phyloP scores from a whole-genome alignment of 257 asterid genomes.

The Lycium ferocissimum region DNA sequence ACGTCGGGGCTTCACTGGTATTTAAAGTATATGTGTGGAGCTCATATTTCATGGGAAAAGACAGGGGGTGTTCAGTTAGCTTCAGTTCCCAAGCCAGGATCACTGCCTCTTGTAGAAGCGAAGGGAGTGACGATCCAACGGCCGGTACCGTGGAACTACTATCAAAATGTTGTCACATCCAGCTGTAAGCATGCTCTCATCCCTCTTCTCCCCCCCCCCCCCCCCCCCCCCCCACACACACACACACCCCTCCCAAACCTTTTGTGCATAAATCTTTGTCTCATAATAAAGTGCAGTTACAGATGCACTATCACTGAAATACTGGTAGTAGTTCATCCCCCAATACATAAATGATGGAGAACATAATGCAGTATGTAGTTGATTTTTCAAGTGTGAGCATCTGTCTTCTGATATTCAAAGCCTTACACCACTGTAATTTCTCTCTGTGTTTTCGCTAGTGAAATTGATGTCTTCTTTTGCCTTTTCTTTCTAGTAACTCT shows the following conservation, averaged over 20 bases:
- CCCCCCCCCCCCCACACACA: neutral
- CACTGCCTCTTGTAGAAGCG: slow-evolving; percentile 67
- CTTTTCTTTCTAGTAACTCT: slow-evolving; percentile 6
- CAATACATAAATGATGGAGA: slow-evolving; percentile 17
- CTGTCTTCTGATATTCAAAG: slow-evolving; percentile 16
- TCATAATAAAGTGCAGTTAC: neutral
- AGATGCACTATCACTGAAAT: neutral
- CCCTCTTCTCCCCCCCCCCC: neutral
- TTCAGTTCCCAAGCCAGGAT: slow-evolving; percentile 84
- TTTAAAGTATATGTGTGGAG: slow-evolving; percentile 86
- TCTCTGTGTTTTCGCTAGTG: neutral
- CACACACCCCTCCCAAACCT: neutral
- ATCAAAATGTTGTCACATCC: slow-evolving; percentile 98
- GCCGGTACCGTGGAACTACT: slow-evolving; percentile 89
- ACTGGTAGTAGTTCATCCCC: neutral
- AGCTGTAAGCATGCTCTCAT: slow-evolving; percentile 75
- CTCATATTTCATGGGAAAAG: slow-evolving; percentile 97
- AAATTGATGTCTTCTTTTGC: slow-evolving; percentile 14
- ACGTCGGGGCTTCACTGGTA: slow-evolving; percentile 96
- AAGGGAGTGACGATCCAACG: slow-evolving; percentile 75
- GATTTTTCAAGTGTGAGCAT: neutral
- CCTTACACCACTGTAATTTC: slow-evolving; percentile 9
- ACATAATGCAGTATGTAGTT: neutral
- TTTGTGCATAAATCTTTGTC: neutral
- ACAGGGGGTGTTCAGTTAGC: slow-evolving; percentile 90